Evolutionary conservation across 768 basidiomycete species (phyloP).

Genomic region (Symmetrospora coprosmae): DNA sequence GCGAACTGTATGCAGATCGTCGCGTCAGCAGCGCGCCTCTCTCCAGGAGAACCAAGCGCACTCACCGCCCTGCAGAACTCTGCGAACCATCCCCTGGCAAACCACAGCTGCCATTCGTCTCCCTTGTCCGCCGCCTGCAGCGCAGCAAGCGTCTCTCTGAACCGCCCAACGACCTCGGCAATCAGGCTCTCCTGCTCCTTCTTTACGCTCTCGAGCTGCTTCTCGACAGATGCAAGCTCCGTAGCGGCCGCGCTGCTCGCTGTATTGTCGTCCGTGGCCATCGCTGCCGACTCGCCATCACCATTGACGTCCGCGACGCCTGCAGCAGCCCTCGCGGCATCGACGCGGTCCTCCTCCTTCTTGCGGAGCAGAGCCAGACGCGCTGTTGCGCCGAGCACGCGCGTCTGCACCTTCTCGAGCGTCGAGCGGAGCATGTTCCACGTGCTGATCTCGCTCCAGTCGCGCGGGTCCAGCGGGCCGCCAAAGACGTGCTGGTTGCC

Average conservation of each 20-base stretch:
- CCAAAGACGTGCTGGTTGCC: neutral
- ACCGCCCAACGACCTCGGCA: slow-evolving; percentile 3
- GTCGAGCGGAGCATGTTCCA: slow-evolving; percentile 8
- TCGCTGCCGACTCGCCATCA: neutral
- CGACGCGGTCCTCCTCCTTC: slow-evolving; percentile 11
- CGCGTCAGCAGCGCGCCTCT: neutral
- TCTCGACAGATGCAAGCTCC: slow-evolving; percentile 4
- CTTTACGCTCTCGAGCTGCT: neutral
- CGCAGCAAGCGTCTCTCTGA: neutral
- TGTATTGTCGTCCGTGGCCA: neutral
- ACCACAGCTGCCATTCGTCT: slow-evolving; percentile 9
- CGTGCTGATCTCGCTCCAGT: slow-evolving; percentile 10
- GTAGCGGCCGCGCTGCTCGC: neutral
- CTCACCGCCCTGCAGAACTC: slow-evolving; percentile 19
- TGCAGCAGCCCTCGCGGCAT: slow-evolving; percentile 15
- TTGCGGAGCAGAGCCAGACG: neutral
- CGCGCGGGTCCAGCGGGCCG: neutral
- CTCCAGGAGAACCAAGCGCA: neutral
- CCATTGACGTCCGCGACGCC: neutral
- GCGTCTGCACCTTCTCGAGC: slow-evolving; percentile 11
- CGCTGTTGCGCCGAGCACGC: slow-evolving; percentile 2
- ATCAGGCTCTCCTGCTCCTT: slow-evolving; percentile 9
- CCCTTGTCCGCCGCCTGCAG: too few relatives aligned
- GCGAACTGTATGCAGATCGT: neutral
- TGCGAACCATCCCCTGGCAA: slow-evolving; percentile 2